A percentile compares a stretch with the other conserved stretches of the same genome.
These are phyloP conservation scores for Ceratocystis diversiconidia DNA, from an alignment of 2,329 filamentous ascomycete genomes.

Conservation along the genomic window DNA sequence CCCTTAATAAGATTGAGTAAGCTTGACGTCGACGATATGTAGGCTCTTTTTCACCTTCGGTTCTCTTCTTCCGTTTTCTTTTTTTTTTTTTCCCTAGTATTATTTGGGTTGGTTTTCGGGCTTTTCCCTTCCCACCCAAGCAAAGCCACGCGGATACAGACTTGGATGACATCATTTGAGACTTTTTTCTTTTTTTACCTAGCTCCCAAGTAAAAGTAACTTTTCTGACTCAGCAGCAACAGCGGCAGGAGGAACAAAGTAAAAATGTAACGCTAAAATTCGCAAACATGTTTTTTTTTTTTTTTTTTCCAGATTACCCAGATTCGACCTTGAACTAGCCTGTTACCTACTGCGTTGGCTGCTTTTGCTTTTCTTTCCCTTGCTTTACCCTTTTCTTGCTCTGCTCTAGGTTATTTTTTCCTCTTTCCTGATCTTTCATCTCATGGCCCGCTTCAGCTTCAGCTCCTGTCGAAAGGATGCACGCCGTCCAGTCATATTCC, in stretches of 20 bases:
- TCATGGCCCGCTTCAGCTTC: background rate
- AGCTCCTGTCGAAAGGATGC: background rate
- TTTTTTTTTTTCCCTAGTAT: background rate
- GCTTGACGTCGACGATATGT: background rate
- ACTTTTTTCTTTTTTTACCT: background rate
- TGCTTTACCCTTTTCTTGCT: background rate
- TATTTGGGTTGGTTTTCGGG: background rate
- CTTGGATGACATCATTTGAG: background rate
- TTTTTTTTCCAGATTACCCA: background rate
- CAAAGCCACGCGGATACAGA: background rate
- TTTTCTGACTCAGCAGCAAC: background rate
- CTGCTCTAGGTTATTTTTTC: background rate
- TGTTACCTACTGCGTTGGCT: background rate
- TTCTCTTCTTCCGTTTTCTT: background rate
- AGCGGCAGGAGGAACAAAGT: background rate
- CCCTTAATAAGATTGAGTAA: background rate
- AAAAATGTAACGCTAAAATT: background rate
- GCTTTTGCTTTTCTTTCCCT: background rate
- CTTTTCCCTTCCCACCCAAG: background rate
- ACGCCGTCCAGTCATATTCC: conserved; percentile 1
- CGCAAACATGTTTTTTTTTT: background rate
- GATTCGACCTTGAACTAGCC: background rate
- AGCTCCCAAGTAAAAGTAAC: background rate
- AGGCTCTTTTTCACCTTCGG: background rate
- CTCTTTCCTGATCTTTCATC: background rate